Evolutionary conservation across 306 rosid genomes (phyloP).

Genomic region (Dalbergia oliveri): DNA sequence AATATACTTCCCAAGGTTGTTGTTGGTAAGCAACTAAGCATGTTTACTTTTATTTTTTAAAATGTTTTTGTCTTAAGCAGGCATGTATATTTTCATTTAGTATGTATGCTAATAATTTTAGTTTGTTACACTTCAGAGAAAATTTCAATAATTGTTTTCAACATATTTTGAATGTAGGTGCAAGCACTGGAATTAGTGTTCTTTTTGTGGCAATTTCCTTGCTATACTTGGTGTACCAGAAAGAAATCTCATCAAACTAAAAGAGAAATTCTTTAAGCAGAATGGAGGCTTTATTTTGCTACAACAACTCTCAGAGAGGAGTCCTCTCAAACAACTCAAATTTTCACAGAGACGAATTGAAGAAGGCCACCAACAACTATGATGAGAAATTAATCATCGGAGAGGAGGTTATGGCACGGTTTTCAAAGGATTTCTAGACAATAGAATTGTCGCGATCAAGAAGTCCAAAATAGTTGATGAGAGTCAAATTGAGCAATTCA

Average conservation of each 20-base stretch:
- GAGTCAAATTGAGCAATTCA: conserved; percentile 50
- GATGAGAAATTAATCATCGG: conserved; percentile 29
- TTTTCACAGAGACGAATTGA: conserved; percentile 42
- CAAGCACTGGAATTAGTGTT: not conserved
- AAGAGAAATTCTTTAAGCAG: conserved; percentile 43
- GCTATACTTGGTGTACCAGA: conserved; percentile 35
- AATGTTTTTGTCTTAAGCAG: not conserved
- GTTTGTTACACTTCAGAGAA: not conserved
- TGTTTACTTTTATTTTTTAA: not conserved
- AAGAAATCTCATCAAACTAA: conserved; percentile 46
- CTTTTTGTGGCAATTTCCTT: conserved; percentile 3
- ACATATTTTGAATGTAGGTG: conserved; percentile 41
- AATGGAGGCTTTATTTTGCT: conserved; percentile 54
- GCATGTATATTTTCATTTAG: not conserved
- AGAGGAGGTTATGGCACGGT: conserved; percentile 54
- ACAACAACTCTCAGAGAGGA: conserved; percentile 36
- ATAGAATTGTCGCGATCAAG: conserved; percentile 45
- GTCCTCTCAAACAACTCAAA: not conserved
- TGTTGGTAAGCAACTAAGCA: conserved; percentile 10
- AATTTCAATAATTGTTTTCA: not conserved
- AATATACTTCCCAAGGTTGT: not conserved
- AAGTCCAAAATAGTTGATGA: conserved; percentile 49
- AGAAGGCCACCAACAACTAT: conserved; percentile 54
- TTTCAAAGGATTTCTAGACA: conserved; percentile 43
- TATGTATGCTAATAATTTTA: not conserved